Evolutionary conservation across 352 stramenopile genomes (phyloP).

Genomic region (Phytopythium helicoides): DNA sequence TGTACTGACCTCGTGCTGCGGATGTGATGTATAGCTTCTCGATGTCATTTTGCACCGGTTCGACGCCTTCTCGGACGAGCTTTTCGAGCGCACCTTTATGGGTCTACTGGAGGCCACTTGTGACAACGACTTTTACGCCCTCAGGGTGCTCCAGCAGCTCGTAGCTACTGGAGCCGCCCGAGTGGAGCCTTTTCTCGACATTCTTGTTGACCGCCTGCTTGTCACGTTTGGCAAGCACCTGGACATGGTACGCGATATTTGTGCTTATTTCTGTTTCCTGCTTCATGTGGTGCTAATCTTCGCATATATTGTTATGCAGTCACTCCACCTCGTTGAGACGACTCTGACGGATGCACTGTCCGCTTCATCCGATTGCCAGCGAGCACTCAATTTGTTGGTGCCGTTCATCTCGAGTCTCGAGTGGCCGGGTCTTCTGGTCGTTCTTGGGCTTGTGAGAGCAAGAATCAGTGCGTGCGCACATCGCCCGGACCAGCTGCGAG

Average conservation of each 20-base stretch:
- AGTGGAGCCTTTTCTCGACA: conserved; percentile 48
- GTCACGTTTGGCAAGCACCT: conserved; percentile 38
- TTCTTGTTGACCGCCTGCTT: conserved; percentile 57
- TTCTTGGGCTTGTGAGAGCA: conserved; percentile 44
- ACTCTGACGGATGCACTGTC: conserved; percentile 42
- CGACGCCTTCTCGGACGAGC: conserved; percentile 33
- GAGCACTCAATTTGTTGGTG: conserved; percentile 37
- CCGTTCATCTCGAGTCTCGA: conserved; percentile 33
- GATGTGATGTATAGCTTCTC: conserved; percentile 20
- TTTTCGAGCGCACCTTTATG: conserved; percentile 40
- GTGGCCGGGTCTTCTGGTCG: conserved; percentile 44
- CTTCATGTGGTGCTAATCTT: conserved; percentile 4
- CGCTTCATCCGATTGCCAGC: conserved; percentile 22
- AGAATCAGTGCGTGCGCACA: conserved; percentile 37
- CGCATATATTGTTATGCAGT: conserved; percentile 15
- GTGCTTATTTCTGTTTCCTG: not conserved
- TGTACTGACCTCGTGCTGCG: no score
- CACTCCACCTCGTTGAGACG: conserved; percentile 49
- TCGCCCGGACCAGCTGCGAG: conserved; percentile 6
- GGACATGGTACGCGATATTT: conserved; percentile 31
- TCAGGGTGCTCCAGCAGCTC: conserved; percentile 55
- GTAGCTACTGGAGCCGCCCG: conserved; percentile 37
- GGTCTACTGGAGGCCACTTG: conserved; percentile 41
- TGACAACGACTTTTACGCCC: conserved; percentile 40
- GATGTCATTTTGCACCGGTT: conserved; percentile 21